A percentile compares a stretch with the other conserved stretches of the same genome.
Conservation (phyloP, 2,329 filamentous ascomycete genomes). For the Verticillium tricorpus region DNA sequence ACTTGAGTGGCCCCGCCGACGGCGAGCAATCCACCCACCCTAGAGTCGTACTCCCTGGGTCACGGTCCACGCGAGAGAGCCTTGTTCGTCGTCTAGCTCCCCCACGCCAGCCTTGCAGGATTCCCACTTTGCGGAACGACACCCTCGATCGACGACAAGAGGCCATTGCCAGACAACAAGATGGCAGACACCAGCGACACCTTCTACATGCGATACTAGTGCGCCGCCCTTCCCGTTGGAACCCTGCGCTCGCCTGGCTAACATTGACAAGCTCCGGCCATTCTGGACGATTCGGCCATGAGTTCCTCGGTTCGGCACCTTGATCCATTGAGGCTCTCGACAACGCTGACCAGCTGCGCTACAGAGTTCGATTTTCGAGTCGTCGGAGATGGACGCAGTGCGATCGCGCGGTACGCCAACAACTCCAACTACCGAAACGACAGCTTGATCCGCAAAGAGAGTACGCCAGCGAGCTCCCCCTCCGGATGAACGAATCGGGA, state of each 20-base stretch:
- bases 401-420: slow-evolving; percentile 94
- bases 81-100: not conserved
- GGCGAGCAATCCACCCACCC: not conserved
- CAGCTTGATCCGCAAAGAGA: slow-evolving; percentile 98
- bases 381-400: slow-evolving; percentile 87
- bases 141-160: slow-evolving; percentile 9
- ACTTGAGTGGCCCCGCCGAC: not conserved
- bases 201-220: slow-evolving; percentile 99
- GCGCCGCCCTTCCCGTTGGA: slow-evolving; percentile 31
- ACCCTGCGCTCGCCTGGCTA: slow-evolving; percentile 9
- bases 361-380: slow-evolving; percentile 94
- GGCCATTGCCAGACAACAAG: slow-evolving; percentile 19
- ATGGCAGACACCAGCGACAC: slow-evolving; percentile 71
- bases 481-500: not conserved
- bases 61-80: not conserved
- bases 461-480: slow-evolving; percentile 48
- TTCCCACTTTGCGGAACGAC: not conserved
- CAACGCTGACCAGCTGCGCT: slow-evolving; percentile 13
- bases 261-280: slow-evolving; percentile 74
- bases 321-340: not conserved
- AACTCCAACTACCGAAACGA: slow-evolving; percentile 99
- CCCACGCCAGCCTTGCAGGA: slow-evolving; percentile 13
- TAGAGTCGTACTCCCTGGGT: not conserved
- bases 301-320: slow-evolving; percentile 74
- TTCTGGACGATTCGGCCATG: slow-evolving; percentile 94